Base-by-base conservation (phyloP, 2,329 filamentous ascomycete species). In the Dothiorella sarmentorum region DNA sequence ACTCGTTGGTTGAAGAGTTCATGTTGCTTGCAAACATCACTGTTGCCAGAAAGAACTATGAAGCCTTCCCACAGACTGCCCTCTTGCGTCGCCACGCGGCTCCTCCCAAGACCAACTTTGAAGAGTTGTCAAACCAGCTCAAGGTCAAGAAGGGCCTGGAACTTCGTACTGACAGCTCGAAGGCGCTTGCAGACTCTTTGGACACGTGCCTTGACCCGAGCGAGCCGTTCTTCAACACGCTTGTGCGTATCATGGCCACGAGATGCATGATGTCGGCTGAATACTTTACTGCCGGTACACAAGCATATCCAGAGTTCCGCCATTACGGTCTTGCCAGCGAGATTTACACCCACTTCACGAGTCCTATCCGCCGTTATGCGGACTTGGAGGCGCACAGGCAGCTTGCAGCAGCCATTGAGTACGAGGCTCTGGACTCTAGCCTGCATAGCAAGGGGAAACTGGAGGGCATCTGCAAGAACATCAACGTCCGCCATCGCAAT, bases 191-290 rank as follows among this genome's bases (percentile, higher is more conserved):
- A 53, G 91, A 95, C 73, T 96, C 91, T 17, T 83, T 99, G 1
- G 94, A 99, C 73, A 78, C 76, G 31, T 99, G 94, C 71, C 81
- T 88, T 47, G 92, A 97, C 69, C 76, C 85, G 0, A 71, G 79
- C 9, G 90, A 97, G 67, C 91, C 93, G 26, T 99, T 97, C 79
- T 97, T 99, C 83, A 99, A 99, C 81, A 99, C 93, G 2, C 85
- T 99, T 22, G 88, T 99, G 66, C 90, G 94, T 71, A 96, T 99
- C 76, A 89, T 99, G 79, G 94, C 94, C 9, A 99, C 94, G 7
- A 88, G 94, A 20, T 99, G 94, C 82, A 99, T 99, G 94, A 96
- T 96, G 81, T 94, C 91, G 56, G 94, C 94, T 62, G 94, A 99
- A 76, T 99, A 99, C 77, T 99, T 99, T 76, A 94, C 90, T 76